Evolutionary conservation across 305 asterid species (phyloP).

Genomic region (Solanum hybrid): DNA sequence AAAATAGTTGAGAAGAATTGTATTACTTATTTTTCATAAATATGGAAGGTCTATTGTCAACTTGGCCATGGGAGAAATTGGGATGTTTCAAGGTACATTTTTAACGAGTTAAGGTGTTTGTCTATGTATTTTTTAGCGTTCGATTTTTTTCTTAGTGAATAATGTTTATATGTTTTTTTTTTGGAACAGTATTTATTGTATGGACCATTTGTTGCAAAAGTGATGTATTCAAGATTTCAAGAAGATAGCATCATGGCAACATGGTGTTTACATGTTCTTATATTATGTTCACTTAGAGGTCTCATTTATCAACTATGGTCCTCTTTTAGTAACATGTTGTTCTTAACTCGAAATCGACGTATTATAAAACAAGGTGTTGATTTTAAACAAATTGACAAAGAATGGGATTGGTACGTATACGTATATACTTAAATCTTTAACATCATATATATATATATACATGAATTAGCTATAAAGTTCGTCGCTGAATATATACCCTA

Average conservation of each 20-base stretch:
- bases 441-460: neutral
- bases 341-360: slow-evolving; percentile 52
- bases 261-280: slow-evolving; percentile 55
- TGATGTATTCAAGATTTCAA: slow-evolving; percentile 34
- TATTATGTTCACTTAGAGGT: slow-evolving; percentile 44
- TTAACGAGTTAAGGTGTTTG: neutral
- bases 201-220: slow-evolving; percentile 52
- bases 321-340: slow-evolving; percentile 59
- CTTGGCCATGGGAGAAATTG: slow-evolving; percentile 74
- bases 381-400: slow-evolving; percentile 73
- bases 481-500: neutral
- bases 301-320: slow-evolving; percentile 41
- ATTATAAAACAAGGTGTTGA: slow-evolving; percentile 59
- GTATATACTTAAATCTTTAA: neutral
- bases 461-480: neutral
- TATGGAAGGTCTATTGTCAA: slow-evolving; percentile 54
- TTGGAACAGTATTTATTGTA: slow-evolving; percentile 41
- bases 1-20: neutral
- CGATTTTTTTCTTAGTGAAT: neutral
- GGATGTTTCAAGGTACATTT: slow-evolving; percentile 56
- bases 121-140: neutral
- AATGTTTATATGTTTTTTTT: neutral
- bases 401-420: slow-evolving; percentile 60
- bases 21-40: neutral
- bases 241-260: slow-evolving; percentile 23